These are phyloP conservation scores for Pistacia integerrima DNA, from an alignment of 345 rosid species.

Conservation along the genomic window DNA sequence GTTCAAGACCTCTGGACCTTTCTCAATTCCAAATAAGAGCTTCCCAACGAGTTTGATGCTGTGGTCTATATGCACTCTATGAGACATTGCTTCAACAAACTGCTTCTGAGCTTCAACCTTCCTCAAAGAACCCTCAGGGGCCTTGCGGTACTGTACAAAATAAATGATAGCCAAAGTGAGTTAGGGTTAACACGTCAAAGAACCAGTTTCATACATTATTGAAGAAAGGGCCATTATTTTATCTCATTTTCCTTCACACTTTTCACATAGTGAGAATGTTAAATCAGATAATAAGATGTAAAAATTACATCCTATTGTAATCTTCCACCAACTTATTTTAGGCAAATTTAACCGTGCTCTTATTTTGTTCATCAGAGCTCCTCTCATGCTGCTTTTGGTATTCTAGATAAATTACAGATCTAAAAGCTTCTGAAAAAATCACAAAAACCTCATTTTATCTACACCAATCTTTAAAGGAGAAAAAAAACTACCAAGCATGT, in stretches of 20 bases:
- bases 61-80: slow-evolving; percentile 81
- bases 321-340: not conserved
- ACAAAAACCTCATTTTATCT: not conserved
- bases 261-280: too few relatives aligned
- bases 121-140: slow-evolving; percentile 83
- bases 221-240: not conserved
- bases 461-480: not conserved
- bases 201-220: not conserved
- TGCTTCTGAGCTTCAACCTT: slow-evolving; percentile 80
- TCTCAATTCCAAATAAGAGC: slow-evolving; percentile 80
- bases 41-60: slow-evolving; percentile 78
- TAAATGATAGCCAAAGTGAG: not conserved
- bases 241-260: not conserved
- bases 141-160: slow-evolving; percentile 73
- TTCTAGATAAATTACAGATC: not conserved
- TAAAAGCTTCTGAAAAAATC: not conserved
- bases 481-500: not conserved
- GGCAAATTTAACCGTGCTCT: not conserved
- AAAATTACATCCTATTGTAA: too few relatives aligned
- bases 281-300: too few relatives aligned
- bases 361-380: not conserved
- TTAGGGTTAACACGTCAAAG: not conserved
- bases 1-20: slow-evolving; percentile 62
- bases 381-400: not conserved
- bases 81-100: slow-evolving; percentile 89